Evolutionary conservation across 2,329 filamentous ascomycete genomes (phyloP).

Genomic region (Phyllosticta capitalensis): DNA sequence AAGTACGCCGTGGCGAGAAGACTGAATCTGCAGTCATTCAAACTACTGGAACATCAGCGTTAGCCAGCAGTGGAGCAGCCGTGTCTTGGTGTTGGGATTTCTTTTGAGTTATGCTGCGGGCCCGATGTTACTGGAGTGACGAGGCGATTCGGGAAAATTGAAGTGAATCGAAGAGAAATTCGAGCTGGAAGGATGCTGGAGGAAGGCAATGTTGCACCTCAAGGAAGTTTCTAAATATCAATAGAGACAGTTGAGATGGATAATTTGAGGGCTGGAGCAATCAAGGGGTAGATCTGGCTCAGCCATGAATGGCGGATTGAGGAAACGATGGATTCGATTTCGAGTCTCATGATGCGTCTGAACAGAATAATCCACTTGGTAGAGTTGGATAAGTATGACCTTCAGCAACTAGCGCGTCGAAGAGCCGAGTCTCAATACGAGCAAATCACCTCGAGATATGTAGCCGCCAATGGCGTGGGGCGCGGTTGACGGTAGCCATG

Average conservation of each 20-base stretch:
- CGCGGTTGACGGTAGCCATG: background rate
- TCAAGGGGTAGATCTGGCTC: background rate
- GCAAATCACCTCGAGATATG: background rate
- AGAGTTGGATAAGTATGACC: background rate
- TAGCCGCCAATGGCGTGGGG: background rate
- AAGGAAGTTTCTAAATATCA: background rate
- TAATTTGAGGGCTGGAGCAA: too few species aligned
- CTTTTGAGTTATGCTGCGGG: too few species aligned
- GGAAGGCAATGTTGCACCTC: too few species aligned
- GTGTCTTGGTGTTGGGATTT: too few species aligned
- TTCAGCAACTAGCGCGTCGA: background rate
- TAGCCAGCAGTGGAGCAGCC: too few species aligned
- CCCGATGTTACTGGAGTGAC: too few species aligned
- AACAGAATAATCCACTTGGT: background rate
- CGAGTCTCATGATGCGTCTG: background rate
- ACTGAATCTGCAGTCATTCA: too few species aligned
- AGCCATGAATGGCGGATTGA: background rate
- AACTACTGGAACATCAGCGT: too few species aligned
- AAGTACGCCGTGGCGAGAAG: too few species aligned
- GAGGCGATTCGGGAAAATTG: too few species aligned
- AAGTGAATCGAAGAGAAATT: too few species aligned
- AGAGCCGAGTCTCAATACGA: background rate
- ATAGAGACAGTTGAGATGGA: background rate
- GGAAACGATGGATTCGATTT: background rate
- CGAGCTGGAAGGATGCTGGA: too few species aligned